Conservation (phyloP, 495 filamentous ascomycete species). For the Xanthoparmelia taractica region DNA sequence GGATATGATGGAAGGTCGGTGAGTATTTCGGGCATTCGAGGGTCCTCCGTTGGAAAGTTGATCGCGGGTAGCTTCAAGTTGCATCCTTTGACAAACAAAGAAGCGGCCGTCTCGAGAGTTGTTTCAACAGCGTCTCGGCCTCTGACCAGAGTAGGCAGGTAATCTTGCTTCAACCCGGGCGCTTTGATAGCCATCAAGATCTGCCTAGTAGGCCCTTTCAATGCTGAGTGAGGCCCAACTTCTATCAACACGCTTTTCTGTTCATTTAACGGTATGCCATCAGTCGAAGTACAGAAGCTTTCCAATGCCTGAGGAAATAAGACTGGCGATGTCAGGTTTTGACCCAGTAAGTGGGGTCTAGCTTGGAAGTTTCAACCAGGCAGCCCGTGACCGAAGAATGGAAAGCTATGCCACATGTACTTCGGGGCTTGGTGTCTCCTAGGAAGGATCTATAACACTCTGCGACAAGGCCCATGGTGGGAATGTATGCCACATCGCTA, state of each 20-base stretch:
- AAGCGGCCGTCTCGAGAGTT: background rate
- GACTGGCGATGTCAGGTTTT: conserved; percentile 38
- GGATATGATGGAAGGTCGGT: conserved; percentile 37
- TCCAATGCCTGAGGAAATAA: conserved; percentile 29
- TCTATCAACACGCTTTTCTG: conserved; percentile 32
- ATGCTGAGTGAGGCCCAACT: conserved; percentile 41
- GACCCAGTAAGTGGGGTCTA: conserved; percentile 36
- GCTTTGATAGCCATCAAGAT: conserved; percentile 19
- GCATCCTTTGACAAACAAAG: conserved; percentile 19
- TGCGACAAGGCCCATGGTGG: conserved; percentile 26
- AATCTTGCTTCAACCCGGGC: background rate
- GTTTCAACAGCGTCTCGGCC: background rate
- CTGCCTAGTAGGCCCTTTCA: conserved; percentile 40
- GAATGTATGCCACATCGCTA: conserved; percentile 30
- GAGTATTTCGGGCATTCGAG: background rate
- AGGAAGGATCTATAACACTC: background rate
- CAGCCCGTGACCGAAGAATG: conserved; percentile 2
- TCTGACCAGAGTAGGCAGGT: conserved; percentile 1
- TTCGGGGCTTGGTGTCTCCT: background rate
- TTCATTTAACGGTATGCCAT: too few species aligned
- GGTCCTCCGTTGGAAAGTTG: background rate
- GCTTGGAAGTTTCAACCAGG: background rate
- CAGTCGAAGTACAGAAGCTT: background rate
- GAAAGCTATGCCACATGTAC: background rate
- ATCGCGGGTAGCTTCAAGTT: background rate